Base-by-base conservation (phyloP, 2,329 filamentous ascomycete species). In the Aspergillus udagawae region DNA sequence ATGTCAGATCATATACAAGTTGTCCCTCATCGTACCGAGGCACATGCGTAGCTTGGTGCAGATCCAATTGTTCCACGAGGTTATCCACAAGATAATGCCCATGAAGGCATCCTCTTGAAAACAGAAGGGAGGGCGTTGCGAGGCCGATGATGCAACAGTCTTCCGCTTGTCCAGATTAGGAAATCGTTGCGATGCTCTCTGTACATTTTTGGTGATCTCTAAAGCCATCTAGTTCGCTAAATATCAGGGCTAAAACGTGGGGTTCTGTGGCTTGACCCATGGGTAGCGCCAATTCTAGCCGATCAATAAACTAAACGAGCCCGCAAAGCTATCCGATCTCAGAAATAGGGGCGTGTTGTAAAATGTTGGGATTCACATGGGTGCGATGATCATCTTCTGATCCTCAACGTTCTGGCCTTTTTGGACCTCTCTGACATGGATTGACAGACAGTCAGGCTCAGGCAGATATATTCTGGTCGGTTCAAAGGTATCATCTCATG, bases 111-210 rank as follows among this genome's bases (percentile, higher is more conserved):
- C 5, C 5, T 17, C 14, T 38, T 0, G 5, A 38, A 6, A 3
- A 17, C 14, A 17, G 17, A 38, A 6, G 2, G 14, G 7, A 29
- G 20, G 42, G 3, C 3, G 1, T 45, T 23, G 42, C 4, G 21
- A 23, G 1, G 21, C n/a, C 2, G 41, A 45, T 21, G 42, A 10
- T 45, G 9, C 20, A 23, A 23, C 20, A 23, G 23, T 23, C 42
- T 9, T 45, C 42, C 0, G n/a, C 20, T 23, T 58, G 51, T 35
- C 53, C 56, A 3, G 20, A 45, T 28, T 8, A 1, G 49, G 56
- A 27, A 58, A 58, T 29, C n/a, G 38, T 52, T 52, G 51, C 51
- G 51, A 52, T n/a, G 5, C 14, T 38, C 32, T 32, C 4, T 12
- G 12, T 14, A 4, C 4, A 6, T 1, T 12, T 3, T 38, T 7